Base-by-base conservation (phyloP, 73 alveolate genomes). In the Stentor coeruleus region DNA sequence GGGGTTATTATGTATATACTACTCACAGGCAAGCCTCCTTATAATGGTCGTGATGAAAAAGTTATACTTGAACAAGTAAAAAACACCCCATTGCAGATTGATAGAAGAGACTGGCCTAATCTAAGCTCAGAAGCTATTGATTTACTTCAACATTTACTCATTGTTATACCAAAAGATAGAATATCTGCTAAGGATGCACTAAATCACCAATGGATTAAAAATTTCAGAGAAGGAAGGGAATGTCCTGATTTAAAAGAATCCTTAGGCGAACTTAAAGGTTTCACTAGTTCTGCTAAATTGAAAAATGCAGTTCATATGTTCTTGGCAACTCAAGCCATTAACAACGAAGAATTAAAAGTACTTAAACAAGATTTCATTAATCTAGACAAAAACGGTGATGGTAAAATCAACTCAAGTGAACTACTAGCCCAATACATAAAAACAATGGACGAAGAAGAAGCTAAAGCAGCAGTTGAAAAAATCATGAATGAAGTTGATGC, bases 21-120 rank as follows among this genome's bases (percentile, higher is more conserved):
- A 35, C 80, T 60, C 41, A 28, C 55, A 14, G 80, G 80, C 11
- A 35, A 28, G 28, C 58, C 80, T 60, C 80, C 80, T 11, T 60
- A 28, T 26, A 6, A 6, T 38, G 80, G 80, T 14, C 11, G 36
- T 14, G 41, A 60, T 26, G 36, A 60, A 11, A 11, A 11, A 14
- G 36, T 14, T 28, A 60, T 35, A 14, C 37, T 60, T 26, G 28
- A 60, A 35, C 11, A 60, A 6, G 41, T 60, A 15, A 28, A 60
- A 60, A n/a, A 60, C 37, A 6, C 55, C 20, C 37, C 37, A 14
- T 60, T 60, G 14, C 11, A n/a, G 41, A 26, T 60, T 6, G 14
- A 60, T 6, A 35, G 80, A 28, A 38, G 28, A 60, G 80, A n/a
- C 6, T 11, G 36, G 20, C 14, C 28, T 11, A 14, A n/a, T 14